Evolutionary conservation across 192 early-diverging fungal species (phyloP).

Genomic region (Podila minutissima): DNA sequence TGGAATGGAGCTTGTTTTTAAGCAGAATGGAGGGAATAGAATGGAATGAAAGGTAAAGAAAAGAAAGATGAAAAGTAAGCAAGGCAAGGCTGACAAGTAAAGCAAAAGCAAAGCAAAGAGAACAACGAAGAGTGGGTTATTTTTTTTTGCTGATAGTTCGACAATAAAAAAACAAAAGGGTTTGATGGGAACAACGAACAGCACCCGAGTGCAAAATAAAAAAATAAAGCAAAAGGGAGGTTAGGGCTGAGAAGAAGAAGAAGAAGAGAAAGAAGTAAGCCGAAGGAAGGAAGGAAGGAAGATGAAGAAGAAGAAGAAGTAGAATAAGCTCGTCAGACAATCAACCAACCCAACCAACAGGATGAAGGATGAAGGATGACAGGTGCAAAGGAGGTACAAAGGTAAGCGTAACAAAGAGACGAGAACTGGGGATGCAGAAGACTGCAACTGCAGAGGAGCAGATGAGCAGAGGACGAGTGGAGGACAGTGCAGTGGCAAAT

Average conservation of each 20-base stretch:
- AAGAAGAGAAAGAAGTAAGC: not conserved
- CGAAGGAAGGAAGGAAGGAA: not conserved
- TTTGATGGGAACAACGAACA: not conserved
- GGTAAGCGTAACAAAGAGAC: no score
- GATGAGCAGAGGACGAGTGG: not conserved
- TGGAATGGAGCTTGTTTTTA: not conserved
- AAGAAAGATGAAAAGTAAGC: not conserved
- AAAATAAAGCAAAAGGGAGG: not conserved
- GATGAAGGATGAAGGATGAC: no score
- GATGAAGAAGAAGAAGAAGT: not conserved
- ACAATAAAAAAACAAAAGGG: no score
- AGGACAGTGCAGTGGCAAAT: not conserved
- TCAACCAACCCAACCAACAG: no score
- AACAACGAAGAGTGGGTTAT: no score
- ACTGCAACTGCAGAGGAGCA: no score
- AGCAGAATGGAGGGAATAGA: not conserved
- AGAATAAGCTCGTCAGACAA: no score
- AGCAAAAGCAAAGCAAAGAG: no score
- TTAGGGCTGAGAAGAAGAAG: not conserved
- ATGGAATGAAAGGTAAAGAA: not conserved
- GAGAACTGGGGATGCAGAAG: no score
- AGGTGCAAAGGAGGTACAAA: no score
- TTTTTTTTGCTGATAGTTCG: no score
- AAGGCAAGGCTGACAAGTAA: not conserved
- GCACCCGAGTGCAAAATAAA: not conserved